Evolutionary conservation across 2,329 filamentous ascomycete species (phyloP).

Genomic region (Ophiostoma piceae): DNA sequence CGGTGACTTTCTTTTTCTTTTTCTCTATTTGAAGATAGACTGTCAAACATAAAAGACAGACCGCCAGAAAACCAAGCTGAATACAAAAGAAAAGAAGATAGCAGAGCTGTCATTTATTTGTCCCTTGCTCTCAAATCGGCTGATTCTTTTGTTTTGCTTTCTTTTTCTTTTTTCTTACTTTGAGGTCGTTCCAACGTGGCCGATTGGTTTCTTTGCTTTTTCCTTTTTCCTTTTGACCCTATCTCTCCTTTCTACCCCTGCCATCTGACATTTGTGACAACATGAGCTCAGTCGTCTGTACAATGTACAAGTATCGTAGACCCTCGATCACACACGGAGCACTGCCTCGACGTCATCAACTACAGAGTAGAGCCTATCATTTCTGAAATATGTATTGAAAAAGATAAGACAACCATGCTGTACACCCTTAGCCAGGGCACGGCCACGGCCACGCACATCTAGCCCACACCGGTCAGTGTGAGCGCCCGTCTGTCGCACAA

Average conservation of each 20-base stretch:
- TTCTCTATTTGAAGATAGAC: neutral
- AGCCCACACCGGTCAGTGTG: constrained; percentile 5
- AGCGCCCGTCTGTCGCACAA: neutral
- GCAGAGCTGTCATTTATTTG: neutral
- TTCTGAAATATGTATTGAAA: neutral
- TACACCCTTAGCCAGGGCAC: constrained; percentile 1
- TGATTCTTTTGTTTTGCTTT: neutral
- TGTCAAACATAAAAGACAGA: no score
- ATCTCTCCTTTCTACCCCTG: neutral
- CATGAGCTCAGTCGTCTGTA: neutral
- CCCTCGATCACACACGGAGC: neutral
- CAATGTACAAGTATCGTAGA: neutral
- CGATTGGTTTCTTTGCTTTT: neutral
- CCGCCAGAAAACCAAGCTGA: neutral
- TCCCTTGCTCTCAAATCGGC: neutral
- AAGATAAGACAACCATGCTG: neutral
- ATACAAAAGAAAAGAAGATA: neutral
- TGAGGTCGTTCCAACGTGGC: neutral
- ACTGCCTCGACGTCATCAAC: constrained; percentile 8
- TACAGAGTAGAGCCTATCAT: no score
- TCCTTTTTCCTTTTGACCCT: no score
- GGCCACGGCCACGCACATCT: neutral
- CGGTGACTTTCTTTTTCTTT: neutral
- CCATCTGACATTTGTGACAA: neutral
- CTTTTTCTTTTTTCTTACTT: neutral